Conservation (phyloP, 495 filamentous ascomycete genomes). For the Pseudotulostoma volvatum region DNA sequence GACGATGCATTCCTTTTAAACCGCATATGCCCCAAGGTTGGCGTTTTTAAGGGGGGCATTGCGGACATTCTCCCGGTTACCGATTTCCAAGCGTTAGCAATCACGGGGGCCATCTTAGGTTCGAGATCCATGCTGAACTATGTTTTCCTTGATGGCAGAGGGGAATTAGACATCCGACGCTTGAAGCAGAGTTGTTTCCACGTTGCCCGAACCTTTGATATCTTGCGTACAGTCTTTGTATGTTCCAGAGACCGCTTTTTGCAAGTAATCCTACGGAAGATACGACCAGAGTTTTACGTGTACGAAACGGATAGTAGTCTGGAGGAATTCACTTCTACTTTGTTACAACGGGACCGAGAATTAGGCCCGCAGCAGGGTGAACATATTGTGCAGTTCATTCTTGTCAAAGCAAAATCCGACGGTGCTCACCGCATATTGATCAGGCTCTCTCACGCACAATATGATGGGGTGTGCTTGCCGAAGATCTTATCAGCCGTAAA, state of each 20-base stretch:
- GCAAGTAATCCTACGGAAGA: constrained; percentile 43
- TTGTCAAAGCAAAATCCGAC: constrained; percentile 33
- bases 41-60: constrained; percentile 38
- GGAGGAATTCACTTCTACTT: constrained; percentile 30
- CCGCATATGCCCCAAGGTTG: constrained; percentile 36
- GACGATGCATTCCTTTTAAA: constrained; percentile 27
- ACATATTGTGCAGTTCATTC: constrained; percentile 44
- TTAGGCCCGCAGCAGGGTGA: constrained; percentile 41
- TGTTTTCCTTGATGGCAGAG: constrained; percentile 37
- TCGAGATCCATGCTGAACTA: constrained; percentile 40
- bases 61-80: constrained; percentile 43
- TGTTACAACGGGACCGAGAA: constrained; percentile 34
- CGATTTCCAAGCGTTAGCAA: constrained; percentile 46
- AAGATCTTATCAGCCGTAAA: constrained; percentile 40
- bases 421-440: constrained; percentile 43
- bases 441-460: constrained; percentile 58
- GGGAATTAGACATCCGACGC: constrained; percentile 27
- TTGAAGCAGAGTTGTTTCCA: constrained; percentile 30
- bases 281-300: constrained; percentile 34
- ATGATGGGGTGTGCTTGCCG: constrained; percentile 54
- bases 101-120: constrained; percentile 40
- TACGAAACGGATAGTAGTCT: constrained; percentile 37
- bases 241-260: constrained; percentile 37
- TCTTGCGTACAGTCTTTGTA: constrained; percentile 55
- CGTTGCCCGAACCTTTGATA: constrained; percentile 40